Evolutionary conservation across 768 basidiomycete genomes (phyloP), one percentile per base, ranked within the genome.

Genomic region (Lactarius quietus): DNA sequence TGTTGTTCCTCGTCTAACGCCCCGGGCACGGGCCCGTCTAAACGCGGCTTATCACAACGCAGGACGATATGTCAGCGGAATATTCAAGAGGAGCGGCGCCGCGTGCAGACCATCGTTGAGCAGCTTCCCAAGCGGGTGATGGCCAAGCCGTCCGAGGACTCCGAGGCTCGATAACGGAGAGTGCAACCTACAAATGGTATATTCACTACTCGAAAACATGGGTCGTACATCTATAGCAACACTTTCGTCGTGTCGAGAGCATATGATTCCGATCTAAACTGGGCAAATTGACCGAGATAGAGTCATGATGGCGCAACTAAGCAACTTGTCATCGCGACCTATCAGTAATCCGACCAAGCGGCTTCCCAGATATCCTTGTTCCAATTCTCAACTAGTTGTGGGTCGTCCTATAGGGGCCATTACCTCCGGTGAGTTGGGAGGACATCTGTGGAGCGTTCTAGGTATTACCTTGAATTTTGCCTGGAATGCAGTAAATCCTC

Each of bases 311-410:
- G 8, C 20, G 17, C 56, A 18, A 20, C 51, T 17, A 23, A 52
- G 31, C 20, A 12, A 23, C 17, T 8, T 17, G 62, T 51, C 64
- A 68, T 36, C 57, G 60, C 33, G 8, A 33, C 33, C 33, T 33
- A 33, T 33, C 33, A 33, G 33, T 8, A 33, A 8, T 33, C 8
- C 14, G 61, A 52, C 76, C 78, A 80, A 15, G 82, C 76, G 6
- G 75, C 73, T 51, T 78, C 82, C 88, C 88, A 90, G 31, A 86
- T 78, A 12, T 84, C 80, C 68, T 83, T 80, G 66, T 85, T 84
- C 89, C 88, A 93, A 63, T 90, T 88, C 75, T 91, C 91, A 10
- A 93, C 85, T 20, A 93, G 81, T 33, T 78, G 74, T 9, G 86
- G 81, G 72, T 93, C 89, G 63, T 88, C 77, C 86, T 88, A 67